Conservation (phyloP, 2,329 filamentous ascomycete genomes). For the Aspergillus clavatus region DNA sequence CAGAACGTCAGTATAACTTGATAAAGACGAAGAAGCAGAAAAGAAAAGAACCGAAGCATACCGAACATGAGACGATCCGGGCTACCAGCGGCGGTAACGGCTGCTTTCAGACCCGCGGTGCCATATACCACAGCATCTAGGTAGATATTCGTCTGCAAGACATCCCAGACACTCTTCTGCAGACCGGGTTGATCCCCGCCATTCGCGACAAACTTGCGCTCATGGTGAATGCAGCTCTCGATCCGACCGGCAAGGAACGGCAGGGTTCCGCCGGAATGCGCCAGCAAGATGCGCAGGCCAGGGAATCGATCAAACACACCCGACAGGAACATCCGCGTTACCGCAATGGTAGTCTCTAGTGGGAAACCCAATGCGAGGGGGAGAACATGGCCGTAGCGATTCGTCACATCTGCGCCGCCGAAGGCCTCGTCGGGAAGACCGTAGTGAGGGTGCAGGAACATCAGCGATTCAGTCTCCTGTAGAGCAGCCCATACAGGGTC, state of each 20-base stretch:
- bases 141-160: constrained; percentile 71
- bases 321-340: constrained; percentile 79
- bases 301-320: constrained; percentile 76
- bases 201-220: constrained; percentile 65
- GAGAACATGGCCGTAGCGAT: constrained; percentile 79
- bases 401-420: constrained; percentile 65
- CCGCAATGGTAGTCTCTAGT: constrained; percentile 86
- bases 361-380: constrained; percentile 83
- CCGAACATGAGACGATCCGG: constrained; percentile 40
- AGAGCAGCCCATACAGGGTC: constrained; percentile 69
- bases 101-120: constrained; percentile 60
- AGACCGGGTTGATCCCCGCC: constrained; percentile 59
- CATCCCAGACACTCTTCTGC: constrained; percentile 56
- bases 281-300: constrained; percentile 67
- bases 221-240: constrained; percentile 80
- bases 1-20: constrained; percentile 4
- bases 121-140: constrained; percentile 65
- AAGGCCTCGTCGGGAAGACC: constrained; percentile 77
- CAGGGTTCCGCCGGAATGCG: constrained; percentile 82
- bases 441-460: constrained; percentile 92
- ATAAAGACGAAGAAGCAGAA: background rate
- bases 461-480: constrained; percentile 57
- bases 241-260: constrained; percentile 85
- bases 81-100: constrained; percentile 63
- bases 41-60: constrained; percentile 11